Evolutionary conservation across 176 grass and related monocot species (phyloP), one percentile per base, ranked within the genome.

Genomic region (Triticum timopheevii): DNA sequence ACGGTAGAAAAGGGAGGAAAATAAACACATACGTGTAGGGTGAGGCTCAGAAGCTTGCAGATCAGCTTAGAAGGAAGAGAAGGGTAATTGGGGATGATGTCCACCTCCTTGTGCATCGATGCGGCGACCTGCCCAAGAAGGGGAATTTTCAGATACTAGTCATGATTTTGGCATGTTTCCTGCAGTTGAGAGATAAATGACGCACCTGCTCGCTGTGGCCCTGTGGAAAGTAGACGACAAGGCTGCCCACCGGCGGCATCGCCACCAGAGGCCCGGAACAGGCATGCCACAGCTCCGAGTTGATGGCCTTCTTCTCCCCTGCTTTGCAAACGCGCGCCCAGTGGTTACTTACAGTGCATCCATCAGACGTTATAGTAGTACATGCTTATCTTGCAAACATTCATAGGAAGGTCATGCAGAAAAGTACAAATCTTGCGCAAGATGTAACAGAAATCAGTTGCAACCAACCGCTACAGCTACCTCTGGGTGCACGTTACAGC

Each of bases 191-290:
- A 73, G 77, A 28, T 25, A 63, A 83, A 47, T 76, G 22, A 6
- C 25, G 15, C 54, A 99, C 97, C 94, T 99, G 97, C 8, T 99
- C 97, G 31, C 97, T 99, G 87, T 99, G 97, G 35, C 97, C 97
- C 80, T 99, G 97, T 1, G 97, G 97, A 28, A 99, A 99, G 90
- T 99, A 99, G 16, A 99, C 94, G 2, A 99, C 97, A 4, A 99
- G 83, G 63, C 97, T 97, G 35, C 94, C 94, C 22, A 91, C 92
- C 4, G 97, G 94, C 30, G 97, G 97, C 85, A 99, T 36, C 6
- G 89, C 94, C 63, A 94, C 89, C 65, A 99, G 87, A 36, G 97
- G 97, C 6, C 97, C 97, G 6, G 97, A 92, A 87, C 97, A 99
- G 63, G 97, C 97, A 65, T 99, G 97, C 97, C 97, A 99, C 50